Base-by-base conservation (phyloP, 208 protist species). In the Trichomonas vaginalis region DNA sequence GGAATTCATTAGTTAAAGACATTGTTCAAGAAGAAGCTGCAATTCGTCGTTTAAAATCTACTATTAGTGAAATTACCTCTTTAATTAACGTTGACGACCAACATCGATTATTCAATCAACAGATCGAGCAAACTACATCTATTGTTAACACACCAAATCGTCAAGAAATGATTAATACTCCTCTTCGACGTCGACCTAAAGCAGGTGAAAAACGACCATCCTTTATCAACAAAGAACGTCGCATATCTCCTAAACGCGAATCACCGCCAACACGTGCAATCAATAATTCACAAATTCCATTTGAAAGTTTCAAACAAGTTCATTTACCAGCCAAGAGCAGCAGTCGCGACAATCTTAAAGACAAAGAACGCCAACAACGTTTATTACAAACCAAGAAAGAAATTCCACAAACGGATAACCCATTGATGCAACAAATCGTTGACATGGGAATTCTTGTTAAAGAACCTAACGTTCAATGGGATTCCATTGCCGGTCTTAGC, bases 381-480 rank as follows among this genome's bases (percentile, higher is more conserved):
- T 0, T 27, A 14, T 0, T n/a, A 6, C 14, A 32, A 45, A 35
- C 35, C 6, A 92, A 92, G 86, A 42, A 23, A 39, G 15, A 42
- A 51, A 23, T 92, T 56, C 40, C 42, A 48, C 86, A 15, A 21
- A 10, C 40, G 39, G 21, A 35, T 8, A 92, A 92, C 51, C 86
- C 86, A 32, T 27, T 92, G 0, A 45, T 51, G 6, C 86, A 92
- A 92, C 86, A 92, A 51, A 92, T 92, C 35, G 37, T 92, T 32
- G 86, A 92, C 51, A 92, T 92, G 86, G 86, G 86, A 15, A 92
- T 92, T 51, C 27, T 92, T 6, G n/a, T 92, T 14, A 23, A 32
- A 39, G 86, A 92, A 45, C 86, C 86, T 8, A 92, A 92, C 15
- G 86, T 92, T 92, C n/a, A 35, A n/a, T 92, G 86, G 86, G 86